These are phyloP conservation scores for Komagataella pastoris DNA, from an alignment of 805 yeast genomes.

Conservation along the genomic window DNA sequence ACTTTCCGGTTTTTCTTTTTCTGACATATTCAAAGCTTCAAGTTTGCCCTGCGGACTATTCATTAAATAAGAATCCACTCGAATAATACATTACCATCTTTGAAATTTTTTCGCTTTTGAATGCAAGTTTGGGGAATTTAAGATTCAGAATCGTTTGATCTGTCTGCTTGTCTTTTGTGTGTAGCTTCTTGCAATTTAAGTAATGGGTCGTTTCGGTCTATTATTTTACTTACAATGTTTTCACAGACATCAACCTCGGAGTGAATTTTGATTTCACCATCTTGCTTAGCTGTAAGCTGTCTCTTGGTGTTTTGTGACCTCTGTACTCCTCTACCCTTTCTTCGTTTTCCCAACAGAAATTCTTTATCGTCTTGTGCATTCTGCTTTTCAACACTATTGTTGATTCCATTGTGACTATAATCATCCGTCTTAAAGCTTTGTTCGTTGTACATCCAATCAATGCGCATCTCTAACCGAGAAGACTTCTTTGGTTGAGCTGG, in stretches of 20 bases:
- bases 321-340: conserved; percentile 19
- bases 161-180: not conserved
- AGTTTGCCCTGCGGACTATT: not conserved
- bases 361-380: conserved; percentile 29
- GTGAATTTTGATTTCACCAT: not conserved
- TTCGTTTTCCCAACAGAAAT: conserved; percentile 37
- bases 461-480: conserved; percentile 24
- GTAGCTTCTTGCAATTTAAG: not conserved
- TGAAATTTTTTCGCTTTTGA: not conserved
- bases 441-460: conserved; percentile 83
- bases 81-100: not conserved
- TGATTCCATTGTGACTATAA: conserved; percentile 5
- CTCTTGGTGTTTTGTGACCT: not conserved
- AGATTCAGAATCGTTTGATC: not conserved
- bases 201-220: not conserved
- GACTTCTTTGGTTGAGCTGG: conserved; percentile 19
- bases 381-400: conserved; percentile 13
- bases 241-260: not conserved
- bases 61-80: no score
- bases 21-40: not conserved
- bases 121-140: not conserved
- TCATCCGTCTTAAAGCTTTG: conserved; percentile 15
- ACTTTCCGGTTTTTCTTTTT: not conserved
- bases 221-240: not conserved
- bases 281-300: not conserved